These are phyloP conservation scores for Geotrichum citri-aurantii DNA, from an alignment of 1,139 yeast genomes.

Conservation along the genomic window DNA sequence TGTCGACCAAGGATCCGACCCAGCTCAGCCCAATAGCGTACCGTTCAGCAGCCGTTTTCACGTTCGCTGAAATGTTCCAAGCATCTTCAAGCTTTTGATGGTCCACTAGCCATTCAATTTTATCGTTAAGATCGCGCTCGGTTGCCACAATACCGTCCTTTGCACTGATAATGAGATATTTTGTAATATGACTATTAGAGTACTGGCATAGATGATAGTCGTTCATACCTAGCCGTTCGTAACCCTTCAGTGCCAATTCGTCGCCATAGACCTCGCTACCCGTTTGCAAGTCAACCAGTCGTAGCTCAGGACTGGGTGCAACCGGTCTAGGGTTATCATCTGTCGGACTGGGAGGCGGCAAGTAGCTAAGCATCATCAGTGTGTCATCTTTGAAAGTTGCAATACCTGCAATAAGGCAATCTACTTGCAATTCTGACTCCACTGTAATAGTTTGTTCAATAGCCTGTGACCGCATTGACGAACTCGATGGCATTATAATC, in stretches of 20 bases:
- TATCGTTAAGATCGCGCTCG: conserved; percentile 61
- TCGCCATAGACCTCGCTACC: conserved; percentile 82
- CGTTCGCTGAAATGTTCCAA: conserved; percentile 64
- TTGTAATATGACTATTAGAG: conserved; percentile 29
- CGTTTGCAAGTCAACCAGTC: conserved; percentile 55
- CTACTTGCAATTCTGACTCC: conserved; percentile 51
- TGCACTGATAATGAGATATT: conserved; percentile 69
- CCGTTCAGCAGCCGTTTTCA: conserved; percentile 48
- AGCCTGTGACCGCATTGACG: conserved; percentile 26
- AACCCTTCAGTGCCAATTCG: conserved; percentile 61
- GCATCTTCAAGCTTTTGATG: conserved; percentile 56
- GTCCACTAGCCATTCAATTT: conserved; percentile 65
- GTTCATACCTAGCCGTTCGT: conserved; percentile 62
- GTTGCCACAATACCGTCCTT: conserved; percentile 75
- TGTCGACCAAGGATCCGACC: conserved; percentile 49
- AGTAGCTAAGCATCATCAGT: conserved; percentile 41
- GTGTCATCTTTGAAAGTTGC: conserved; percentile 50
- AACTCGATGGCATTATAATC: conserved; percentile 23
- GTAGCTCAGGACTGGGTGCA: conserved; percentile 59
- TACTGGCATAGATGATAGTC: conserved; percentile 55
- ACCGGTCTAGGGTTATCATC: conserved; percentile 18
- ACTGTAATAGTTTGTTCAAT: conserved; percentile 51
- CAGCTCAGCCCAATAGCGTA: conserved; percentile 58
- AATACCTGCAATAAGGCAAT: conserved; percentile 69
- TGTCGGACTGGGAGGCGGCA: conserved; percentile 21